These are phyloP conservation scores for Ascoidea asiatica DNA, from an alignment of 805 yeast species.

Conservation along the genomic window DNA sequence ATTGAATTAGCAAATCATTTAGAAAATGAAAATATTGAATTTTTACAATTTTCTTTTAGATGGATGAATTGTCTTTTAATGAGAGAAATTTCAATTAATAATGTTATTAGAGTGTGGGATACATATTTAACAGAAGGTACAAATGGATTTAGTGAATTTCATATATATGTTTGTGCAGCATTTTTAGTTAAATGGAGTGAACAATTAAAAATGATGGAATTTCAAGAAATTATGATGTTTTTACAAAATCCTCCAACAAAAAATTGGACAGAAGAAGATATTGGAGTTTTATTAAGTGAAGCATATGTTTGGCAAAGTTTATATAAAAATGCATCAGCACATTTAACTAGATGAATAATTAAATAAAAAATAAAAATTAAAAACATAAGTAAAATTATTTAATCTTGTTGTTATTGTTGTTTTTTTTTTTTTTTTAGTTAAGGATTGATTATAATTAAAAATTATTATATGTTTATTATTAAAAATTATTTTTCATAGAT, in stretches of 20 bases:
- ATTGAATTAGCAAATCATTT: slow-evolving; percentile 60
- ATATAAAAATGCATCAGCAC: slow-evolving; percentile 83
- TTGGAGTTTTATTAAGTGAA: slow-evolving; percentile 85
- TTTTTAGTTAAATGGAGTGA: slow-evolving; percentile 80
- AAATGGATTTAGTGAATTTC: slow-evolving; percentile 80
- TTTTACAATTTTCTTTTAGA: slow-evolving; percentile 88
- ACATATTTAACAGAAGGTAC: slow-evolving; percentile 66
- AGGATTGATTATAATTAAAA: no score
- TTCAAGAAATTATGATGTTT: slow-evolving; percentile 87
- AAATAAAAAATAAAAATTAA: no score
- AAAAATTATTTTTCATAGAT: slow-evolving; percentile 56
- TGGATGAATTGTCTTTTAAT: slow-evolving; percentile 98
- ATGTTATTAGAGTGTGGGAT: slow-evolving; percentile 95
- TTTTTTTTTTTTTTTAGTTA: no score
- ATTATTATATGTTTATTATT: slow-evolving; percentile 3
- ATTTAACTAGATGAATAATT: slow-evolving; percentile 29
- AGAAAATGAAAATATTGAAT: slow-evolving; percentile 74
- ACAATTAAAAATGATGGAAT: slow-evolving; percentile 71
- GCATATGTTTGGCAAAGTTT: slow-evolving; percentile 95
- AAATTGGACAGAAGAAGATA: slow-evolving; percentile 77
- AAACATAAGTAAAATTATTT: neutral
- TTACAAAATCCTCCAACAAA: slow-evolving; percentile 83
- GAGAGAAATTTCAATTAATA: slow-evolving; percentile 75
- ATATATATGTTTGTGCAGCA: slow-evolving; percentile 96
- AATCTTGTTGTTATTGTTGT: no score